A percentile compares a stretch with the other conserved stretches of the same genome.
phyloP scores from a whole-genome alignment of 495 filamentous ascomycete species.

The Penicillium desertorum region DNA sequence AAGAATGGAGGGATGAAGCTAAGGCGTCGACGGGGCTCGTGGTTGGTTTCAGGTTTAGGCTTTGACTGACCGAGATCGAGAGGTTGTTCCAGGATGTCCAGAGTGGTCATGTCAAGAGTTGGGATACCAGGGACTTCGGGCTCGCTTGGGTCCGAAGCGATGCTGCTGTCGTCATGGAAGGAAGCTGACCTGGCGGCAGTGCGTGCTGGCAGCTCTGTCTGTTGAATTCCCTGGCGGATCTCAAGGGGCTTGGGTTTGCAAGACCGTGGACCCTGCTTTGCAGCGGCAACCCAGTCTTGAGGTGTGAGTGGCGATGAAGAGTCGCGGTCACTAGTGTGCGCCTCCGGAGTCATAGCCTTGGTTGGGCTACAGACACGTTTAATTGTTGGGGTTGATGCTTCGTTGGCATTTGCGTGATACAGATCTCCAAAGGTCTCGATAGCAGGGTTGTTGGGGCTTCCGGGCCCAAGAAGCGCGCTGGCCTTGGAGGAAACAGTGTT shows the following conservation, averaged over 20 bases:
- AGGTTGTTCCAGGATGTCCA: constrained; percentile 23
- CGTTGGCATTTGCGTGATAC: constrained; percentile 21
- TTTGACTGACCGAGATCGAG: constrained; percentile 16
- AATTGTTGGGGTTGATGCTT: constrained; percentile 26
- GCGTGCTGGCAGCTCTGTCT: constrained; percentile 15
- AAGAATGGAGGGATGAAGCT: constrained; percentile 43
- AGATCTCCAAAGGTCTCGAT: constrained; percentile 25
- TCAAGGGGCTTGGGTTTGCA: constrained; percentile 17
- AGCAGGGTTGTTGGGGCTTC: constrained; percentile 27
- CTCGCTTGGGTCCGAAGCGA: constrained; percentile 30
- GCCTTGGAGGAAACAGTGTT: constrained; percentile 34
- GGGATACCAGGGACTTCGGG: constrained; percentile 33
- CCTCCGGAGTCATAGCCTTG: constrained; percentile 16
- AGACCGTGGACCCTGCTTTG: constrained; percentile 28
- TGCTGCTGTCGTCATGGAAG: constrained; percentile 31
- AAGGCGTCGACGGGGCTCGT: constrained; percentile 32
- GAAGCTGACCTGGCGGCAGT: constrained; percentile 14
- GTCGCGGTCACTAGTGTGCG: constrained; percentile 4
- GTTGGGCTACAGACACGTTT: constrained; percentile 25
- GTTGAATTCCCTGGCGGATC: constrained; percentile 13
- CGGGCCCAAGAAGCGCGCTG: constrained; percentile 28
- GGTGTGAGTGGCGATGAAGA: constrained; percentile 39
- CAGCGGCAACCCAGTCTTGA: constrained; percentile 48
- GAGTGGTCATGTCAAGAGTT: constrained; percentile 33
- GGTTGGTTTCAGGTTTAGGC: constrained; percentile 28